Conservation (phyloP, 495 filamentous ascomycete species). For the Poronia punctata region DNA sequence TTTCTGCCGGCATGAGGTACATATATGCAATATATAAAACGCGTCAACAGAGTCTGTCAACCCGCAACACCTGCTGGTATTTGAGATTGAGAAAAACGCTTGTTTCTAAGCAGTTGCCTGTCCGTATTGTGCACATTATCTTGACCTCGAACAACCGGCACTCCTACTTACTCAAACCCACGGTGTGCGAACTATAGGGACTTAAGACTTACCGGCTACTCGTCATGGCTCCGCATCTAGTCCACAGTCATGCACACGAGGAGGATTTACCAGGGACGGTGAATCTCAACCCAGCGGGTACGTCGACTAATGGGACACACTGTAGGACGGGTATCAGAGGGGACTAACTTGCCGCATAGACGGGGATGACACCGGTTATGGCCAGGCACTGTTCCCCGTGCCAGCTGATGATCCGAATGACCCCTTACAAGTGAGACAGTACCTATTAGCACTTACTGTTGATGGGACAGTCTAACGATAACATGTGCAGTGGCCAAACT, state of each 20-base stretch:
- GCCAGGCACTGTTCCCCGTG: conserved; percentile 56
- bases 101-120: neutral
- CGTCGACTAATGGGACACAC: conserved; percentile 7
- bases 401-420: conserved; percentile 59
- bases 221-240: no score
- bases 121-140: neutral
- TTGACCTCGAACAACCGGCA: neutral
- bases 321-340: neutral
- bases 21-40: conserved; percentile 3
- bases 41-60: neutral
- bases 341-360: conserved; percentile 27
- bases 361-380: conserved; percentile 56
- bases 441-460: neutral
- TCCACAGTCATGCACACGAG: conserved; percentile 51
- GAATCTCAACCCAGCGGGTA: conserved; percentile 41
- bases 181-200: neutral
- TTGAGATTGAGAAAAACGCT: neutral
- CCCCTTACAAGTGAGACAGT: conserved; percentile 42
- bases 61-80: neutral
- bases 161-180: neutral
- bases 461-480: conserved; percentile 3
- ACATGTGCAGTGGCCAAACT: conserved; percentile 44
- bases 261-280: conserved; percentile 53
- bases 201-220: no score
- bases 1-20: neutral